Base-by-base conservation (phyloP, 2,329 filamentous ascomycete genomes). In the Hypoxylon sp. region DNA sequence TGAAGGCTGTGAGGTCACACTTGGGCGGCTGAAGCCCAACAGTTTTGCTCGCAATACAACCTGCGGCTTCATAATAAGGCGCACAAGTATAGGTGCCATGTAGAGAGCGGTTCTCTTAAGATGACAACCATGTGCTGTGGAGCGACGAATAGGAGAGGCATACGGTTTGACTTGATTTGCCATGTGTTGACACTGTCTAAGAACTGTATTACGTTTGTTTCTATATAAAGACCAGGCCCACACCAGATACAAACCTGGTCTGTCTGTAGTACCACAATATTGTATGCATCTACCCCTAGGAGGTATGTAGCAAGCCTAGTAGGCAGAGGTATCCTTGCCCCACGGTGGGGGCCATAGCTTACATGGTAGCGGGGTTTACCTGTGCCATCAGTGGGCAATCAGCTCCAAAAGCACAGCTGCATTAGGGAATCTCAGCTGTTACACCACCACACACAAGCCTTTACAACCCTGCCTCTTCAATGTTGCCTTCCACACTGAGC, bases 1-100 rank as follows among this genome's bases (percentile, higher is more conserved):
- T 54, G 48, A 60, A 64, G 69, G 69, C 69, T 69, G 67, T 71
- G 63, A 69, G 17, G 68, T 70, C 19, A 31, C 31, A 67, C 56
- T 62, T 54, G 44, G 64, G 42, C 21, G 48, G 60, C 46, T 56
- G 52, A 29, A 44, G 24, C 19, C 39, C 29, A 50, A 51, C 51
- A 42, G 32, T 60, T 13, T 55, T 29, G 24, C 51, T 57, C 13
- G 19, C n/a, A 17, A 52, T 31, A 39, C 19, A 32, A 57, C 37
- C 47, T 37, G 48, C 4, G n/a, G 44, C 15, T 31, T 42, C 19
- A 15, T 29, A n/a, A 37, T 48, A 46, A 42, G 31, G 52, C n/a
- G 32, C 17, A 54, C 54, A 65, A 54, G 35, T 13, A 19, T 29
- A 57, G 32, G 13, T 29, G 37, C 24, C 17, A 52, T 58, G 39